phyloP scores from a whole-genome alignment of 2,329 filamentous ascomycete species.

The Septoria linicola region DNA sequence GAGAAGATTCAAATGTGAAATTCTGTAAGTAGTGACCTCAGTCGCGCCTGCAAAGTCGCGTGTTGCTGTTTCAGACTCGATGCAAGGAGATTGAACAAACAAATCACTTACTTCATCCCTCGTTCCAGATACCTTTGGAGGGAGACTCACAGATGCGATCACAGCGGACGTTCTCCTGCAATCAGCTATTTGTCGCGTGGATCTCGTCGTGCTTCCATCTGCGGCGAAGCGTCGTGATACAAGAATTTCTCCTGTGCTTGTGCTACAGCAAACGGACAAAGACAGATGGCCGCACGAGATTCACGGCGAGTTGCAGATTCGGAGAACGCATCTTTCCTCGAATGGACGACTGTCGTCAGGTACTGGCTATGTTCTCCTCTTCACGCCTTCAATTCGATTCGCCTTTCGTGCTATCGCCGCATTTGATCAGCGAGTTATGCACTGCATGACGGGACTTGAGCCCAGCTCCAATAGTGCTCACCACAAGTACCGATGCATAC shows the following conservation, averaged over 20 bases:
- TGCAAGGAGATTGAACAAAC: slow-evolving; percentile 1
- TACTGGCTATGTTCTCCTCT: too few relatives aligned
- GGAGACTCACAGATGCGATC: too few relatives aligned
- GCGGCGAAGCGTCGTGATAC: slow-evolving; percentile 6
- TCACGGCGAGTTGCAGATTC: background rate
- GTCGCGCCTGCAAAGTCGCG: slow-evolving; percentile 3
- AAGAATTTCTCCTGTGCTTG: background rate
- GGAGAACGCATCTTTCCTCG: background rate
- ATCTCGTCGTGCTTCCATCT: background rate
- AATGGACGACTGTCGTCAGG: too few relatives aligned
- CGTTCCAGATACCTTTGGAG: slow-evolving; percentile 13
- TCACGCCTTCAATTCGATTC: too few relatives aligned
- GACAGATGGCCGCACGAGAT: background rate
- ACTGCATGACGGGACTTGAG: too few relatives aligned
- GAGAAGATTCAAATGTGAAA: background rate
- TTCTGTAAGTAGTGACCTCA: background rate
- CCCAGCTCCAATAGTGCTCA: too few relatives aligned
- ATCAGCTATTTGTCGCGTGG: background rate
- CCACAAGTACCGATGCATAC: too few relatives aligned
- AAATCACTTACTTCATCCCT: slow-evolving; percentile 6
- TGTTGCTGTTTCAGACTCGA: background rate
- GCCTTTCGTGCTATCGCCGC: too few relatives aligned
- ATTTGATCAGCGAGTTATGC: too few relatives aligned
- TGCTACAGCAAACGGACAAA: slow-evolving; percentile 3
- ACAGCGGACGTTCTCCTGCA: slow-evolving; percentile 7